Evolutionary conservation across 164 flowering plant genomes (phyloP).

Genomic region (Magnolia changhungtana): DNA sequence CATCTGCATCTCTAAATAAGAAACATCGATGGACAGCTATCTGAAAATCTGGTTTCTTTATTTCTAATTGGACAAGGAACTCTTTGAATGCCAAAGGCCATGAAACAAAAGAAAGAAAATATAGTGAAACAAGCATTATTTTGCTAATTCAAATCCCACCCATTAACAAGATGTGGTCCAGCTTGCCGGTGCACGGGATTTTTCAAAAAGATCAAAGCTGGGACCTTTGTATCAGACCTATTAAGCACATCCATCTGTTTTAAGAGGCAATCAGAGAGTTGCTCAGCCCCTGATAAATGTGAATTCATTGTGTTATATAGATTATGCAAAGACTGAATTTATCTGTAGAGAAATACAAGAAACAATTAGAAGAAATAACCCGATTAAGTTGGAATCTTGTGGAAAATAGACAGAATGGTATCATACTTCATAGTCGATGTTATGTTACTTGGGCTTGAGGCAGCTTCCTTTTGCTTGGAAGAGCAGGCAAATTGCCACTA

Average conservation of each 20-base stretch:
- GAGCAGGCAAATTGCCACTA: too few relatives aligned
- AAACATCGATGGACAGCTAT: neutral
- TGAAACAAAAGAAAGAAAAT: conserved; percentile 16
- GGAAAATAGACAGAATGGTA: too few relatives aligned
- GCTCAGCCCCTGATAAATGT: too few relatives aligned
- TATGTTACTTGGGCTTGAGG: too few relatives aligned
- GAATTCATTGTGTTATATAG: too few relatives aligned
- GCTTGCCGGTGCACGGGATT: conserved; percentile 22
- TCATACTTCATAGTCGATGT: too few relatives aligned
- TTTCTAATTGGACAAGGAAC: neutral
- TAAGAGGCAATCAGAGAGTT: too few relatives aligned
- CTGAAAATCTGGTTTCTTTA: neutral
- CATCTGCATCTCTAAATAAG: neutral
- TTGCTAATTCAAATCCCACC: conserved; percentile 26
- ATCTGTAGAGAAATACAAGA: too few relatives aligned
- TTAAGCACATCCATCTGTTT: conserved; percentile 2
- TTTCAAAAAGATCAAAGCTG: conserved; percentile 13
- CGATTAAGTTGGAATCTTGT: too few relatives aligned
- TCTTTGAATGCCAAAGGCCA: conserved; percentile 12
- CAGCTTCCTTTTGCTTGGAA: too few relatives aligned
- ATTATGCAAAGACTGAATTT: too few relatives aligned
- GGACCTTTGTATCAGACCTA: conserved; percentile 33
- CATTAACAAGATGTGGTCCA: conserved; percentile 9
- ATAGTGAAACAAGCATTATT: conserved; percentile 26
- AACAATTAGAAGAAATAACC: too few relatives aligned